Evolutionary conservation across 2,329 filamentous ascomycete genomes (phyloP), one percentile per base, ranked within the genome.

Genomic region (Botrytis cinerea): DNA sequence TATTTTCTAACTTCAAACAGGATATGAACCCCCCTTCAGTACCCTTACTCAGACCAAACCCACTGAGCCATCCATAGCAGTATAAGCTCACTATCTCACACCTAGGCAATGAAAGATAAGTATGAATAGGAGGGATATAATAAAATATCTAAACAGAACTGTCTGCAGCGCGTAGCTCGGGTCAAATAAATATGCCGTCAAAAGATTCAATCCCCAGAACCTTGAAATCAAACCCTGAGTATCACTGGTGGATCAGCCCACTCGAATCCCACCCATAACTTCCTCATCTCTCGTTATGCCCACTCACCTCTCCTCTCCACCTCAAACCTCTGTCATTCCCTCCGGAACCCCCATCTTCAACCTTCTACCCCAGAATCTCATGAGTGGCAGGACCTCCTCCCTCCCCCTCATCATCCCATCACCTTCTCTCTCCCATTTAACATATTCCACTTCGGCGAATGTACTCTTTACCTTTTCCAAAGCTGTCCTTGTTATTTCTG

Each of bases 311-410:
- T 4, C 7, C 14, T 61, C 32, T 45, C 38, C 40, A 9, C 35
- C 35, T 70, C 64, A 80, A 71, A 89, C 74, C 78, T 89, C 87
- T 1, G 87, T 83, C 75, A 84, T 85, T 0, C 86, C 87, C 72
- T 85, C 83, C 0, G 87, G 87, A 10, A 88, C 84, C 1, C 87
- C 87, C 72, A 82, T 84, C 61, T 82, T 83, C 74, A 96, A 82
- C 78, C 91, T 87, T 69, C 91, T 87, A 0, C 91, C 91, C 78
- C 94, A 87, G 78, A 91, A 98, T 79, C 92, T 89, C 94, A 98
- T 98, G 74, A 98, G 87, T 0, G 95, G 94, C 79, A 95, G 80
- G 87, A 97, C 95, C 85, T 98, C 95, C 18, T 97, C 94, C 71
- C 92, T 86, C 80, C 87, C 91, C 63, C 86, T 85, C n/a, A 94